Evolutionary conservation across 208 protist genomes (phyloP).

Genomic region (Polymyxa betae): DNA sequence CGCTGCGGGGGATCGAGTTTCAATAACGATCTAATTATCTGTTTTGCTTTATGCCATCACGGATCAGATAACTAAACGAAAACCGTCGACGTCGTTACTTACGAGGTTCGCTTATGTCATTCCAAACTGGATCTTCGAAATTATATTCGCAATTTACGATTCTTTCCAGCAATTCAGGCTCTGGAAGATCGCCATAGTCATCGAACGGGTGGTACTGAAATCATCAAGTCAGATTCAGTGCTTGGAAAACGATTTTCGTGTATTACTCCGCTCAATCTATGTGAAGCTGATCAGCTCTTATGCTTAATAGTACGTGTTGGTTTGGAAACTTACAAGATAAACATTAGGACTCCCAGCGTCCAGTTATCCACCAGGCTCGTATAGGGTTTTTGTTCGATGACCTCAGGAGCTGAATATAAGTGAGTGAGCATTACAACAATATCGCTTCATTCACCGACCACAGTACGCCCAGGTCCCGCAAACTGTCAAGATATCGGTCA

Average conservation of each 20-base stretch:
- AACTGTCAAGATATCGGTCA: neutral
- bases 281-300: neutral
- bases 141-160: conserved; percentile 16
- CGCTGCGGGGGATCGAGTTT: conserved; percentile 12
- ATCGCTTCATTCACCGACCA: neutral
- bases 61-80: neutral
- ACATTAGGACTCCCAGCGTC: conserved; percentile 35
- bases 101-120: conserved; percentile 39
- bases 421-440: neutral
- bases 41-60: neutral
- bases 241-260: neutral
- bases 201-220: conserved; percentile 49
- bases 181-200: conserved; percentile 37
- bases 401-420: conserved; percentile 9
- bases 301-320: neutral
- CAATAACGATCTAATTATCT: conserved; percentile 19
- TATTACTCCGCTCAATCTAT: conserved; percentile 47
- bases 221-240: neutral
- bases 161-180: conserved; percentile 32
- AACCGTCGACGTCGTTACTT: neutral
- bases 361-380: conserved; percentile 49
- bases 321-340: conserved; percentile 15
- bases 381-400: conserved; percentile 52
- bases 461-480: conserved; percentile 44
- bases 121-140: conserved; percentile 42